Conservation (phyloP, 148 eudicot genomes). For the Simmondsia chinensis region DNA sequence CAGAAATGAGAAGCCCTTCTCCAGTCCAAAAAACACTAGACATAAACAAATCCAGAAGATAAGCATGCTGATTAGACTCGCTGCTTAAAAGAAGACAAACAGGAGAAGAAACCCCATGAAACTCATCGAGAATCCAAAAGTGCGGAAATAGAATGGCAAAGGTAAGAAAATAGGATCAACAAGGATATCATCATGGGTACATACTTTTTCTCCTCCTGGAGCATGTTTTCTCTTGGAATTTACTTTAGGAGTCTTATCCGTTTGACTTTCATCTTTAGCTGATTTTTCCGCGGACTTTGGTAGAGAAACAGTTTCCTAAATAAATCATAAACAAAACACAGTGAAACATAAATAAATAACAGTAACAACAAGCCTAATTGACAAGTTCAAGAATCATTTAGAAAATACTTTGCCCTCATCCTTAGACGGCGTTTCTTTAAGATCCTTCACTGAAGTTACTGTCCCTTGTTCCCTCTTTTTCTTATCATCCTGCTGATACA, state of each 20-base stretch:
- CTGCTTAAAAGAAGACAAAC: neutral
- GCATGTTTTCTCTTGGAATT: slow-evolving; percentile 62
- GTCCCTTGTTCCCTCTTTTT: slow-evolving; percentile 20
- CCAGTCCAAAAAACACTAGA: neutral
- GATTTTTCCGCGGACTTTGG: slow-evolving; percentile 34
- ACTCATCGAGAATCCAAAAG: neutral
- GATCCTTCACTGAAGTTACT: slow-evolving; percentile 13
- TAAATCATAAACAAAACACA: slow-evolving; percentile 4
- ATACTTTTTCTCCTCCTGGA: slow-evolving; percentile 37
- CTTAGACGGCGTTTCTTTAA: slow-evolving; percentile 11
- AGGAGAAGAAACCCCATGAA: neutral
- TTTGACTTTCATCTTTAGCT: slow-evolving; percentile 29
- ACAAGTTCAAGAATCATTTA: neutral
- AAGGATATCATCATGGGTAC: neutral
- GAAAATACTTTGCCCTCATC: slow-evolving; percentile 33
- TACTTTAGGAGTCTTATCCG: slow-evolving; percentile 35
- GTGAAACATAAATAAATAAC: neutral
- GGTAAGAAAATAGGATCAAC: neutral
- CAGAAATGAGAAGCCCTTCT: neutral
- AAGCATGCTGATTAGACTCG: neutral
- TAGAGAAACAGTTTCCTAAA: slow-evolving; percentile 38
- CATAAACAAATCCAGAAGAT: neutral
- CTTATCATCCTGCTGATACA: slow-evolving; percentile 10
- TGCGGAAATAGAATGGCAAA: too few species aligned
- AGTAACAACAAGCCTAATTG: neutral